Percentiles rank a stretch among this genome's conserved stretches.
These are phyloP conservation scores for Cladophialophora carrionii DNA, from an alignment of 2,329 filamentous ascomycete species.

Conservation along the genomic window DNA sequence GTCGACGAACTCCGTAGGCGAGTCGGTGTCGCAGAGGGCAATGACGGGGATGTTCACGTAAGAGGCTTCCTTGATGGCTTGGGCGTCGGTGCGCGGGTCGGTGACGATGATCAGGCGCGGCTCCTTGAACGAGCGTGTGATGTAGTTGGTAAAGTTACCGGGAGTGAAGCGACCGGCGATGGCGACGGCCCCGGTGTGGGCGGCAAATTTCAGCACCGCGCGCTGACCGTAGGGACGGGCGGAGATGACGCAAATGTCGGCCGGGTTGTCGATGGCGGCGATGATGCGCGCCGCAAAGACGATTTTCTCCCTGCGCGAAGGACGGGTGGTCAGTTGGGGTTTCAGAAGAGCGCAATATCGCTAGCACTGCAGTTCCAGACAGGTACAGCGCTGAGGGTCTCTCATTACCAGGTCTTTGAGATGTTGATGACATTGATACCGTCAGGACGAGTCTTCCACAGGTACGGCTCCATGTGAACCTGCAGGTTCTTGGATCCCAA, in stretches of 20 bases:
- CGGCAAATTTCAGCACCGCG: conserved; percentile 98
- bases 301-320: conserved; percentile 86
- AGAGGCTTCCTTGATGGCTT: conserved; percentile 99
- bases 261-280: conserved; percentile 97
- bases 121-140: conserved; percentile 99
- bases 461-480: conserved; percentile 99
- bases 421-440: conserved; percentile 99
- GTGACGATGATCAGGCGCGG: conserved; percentile 99
- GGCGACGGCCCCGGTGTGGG: conserved; percentile 95
- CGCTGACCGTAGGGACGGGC: conserved; percentile 99
- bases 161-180: conserved; percentile 99
- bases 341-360: not conserved
- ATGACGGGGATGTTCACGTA: conserved; percentile 99
- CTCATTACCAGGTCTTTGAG: conserved; percentile 94
- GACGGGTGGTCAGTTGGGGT: conserved; percentile 15
- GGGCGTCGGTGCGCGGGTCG: conserved; percentile 98
- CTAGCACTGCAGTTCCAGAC: not conserved
- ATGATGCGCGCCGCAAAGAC: conserved; percentile 98
- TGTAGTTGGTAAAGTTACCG: conserved; percentile 99
- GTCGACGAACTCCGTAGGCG: conserved; percentile 98
- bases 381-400: not conserved
- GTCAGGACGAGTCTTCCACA: conserved; percentile 99
- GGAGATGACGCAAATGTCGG: conserved; percentile 98
- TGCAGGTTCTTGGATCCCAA: conserved; percentile 99
- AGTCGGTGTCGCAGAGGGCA: conserved; percentile 98